Conservation (phyloP, 345 rosid genomes). For the Hibiscus tridactylites region DNA sequence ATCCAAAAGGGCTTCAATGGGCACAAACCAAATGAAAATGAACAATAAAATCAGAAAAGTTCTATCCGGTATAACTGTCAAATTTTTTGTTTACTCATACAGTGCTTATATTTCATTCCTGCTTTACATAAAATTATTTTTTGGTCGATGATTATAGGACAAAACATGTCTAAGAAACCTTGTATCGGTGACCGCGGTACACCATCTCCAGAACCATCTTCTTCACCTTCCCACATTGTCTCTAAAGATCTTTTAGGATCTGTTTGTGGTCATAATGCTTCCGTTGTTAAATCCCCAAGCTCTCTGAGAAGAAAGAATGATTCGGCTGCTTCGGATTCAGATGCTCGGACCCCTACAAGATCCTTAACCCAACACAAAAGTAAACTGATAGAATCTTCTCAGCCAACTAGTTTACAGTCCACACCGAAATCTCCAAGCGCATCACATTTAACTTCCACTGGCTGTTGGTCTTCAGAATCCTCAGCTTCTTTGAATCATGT, state of each 20-base stretch:
- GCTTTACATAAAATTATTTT: not conserved
- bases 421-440: slow-evolving; percentile 15
- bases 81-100: not conserved
- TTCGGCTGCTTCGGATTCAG: slow-evolving; percentile 14
- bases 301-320: slow-evolving; percentile 17
- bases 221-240: slow-evolving; percentile 10
- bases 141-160: slow-evolving; percentile 18
- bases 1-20: slow-evolving; percentile 16
- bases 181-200: slow-evolving; percentile 12
- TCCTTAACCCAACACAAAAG: slow-evolving; percentile 5
- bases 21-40: slow-evolving; percentile 17
- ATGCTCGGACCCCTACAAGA: slow-evolving; percentile 17
- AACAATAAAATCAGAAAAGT: slow-evolving; percentile 19
- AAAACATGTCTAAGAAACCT: slow-evolving; percentile 20
- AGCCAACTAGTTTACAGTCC: slow-evolving; percentile 6
- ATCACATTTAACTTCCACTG: slow-evolving; percentile 19
- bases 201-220: slow-evolving; percentile 16
- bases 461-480: slow-evolving; percentile 20
- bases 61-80: slow-evolving; percentile 17
- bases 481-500: slow-evolving; percentile 8
- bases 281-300: slow-evolving; percentile 14
- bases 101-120: not conserved
- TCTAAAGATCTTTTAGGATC: slow-evolving; percentile 1
- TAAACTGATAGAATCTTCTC: slow-evolving; percentile 11
- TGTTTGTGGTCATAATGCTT: not conserved